Percentiles rank a stretch among this genome's conserved stretches.
Conservation (phyloP, 140 eudicot species). For the Oenanthe javanica region DNA sequence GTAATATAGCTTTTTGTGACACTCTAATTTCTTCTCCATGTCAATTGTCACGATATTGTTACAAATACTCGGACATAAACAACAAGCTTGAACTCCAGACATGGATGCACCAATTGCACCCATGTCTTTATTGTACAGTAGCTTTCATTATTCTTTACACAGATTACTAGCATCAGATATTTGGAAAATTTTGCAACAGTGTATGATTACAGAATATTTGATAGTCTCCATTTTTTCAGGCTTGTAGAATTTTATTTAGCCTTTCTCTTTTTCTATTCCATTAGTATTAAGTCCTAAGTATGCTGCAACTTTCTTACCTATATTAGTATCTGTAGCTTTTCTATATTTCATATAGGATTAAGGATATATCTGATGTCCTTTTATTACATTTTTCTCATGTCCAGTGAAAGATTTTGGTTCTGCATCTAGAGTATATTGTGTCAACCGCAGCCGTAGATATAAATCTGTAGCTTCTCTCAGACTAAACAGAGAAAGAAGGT, state of each 20-base stretch:
- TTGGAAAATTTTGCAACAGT: background rate
- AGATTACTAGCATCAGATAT: background rate
- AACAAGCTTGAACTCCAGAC: background rate
- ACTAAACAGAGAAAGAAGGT: slow-evolving; percentile 1
- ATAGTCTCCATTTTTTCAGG: background rate
- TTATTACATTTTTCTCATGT: background rate
- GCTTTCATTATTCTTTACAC: background rate
- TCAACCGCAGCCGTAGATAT: background rate
- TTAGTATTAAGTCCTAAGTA: background rate
- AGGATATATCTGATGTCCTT: background rate
- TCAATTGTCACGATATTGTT: too few species aligned
- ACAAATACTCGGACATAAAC: background rate
- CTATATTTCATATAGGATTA: background rate
- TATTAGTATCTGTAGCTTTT: background rate
- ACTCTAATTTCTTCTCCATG: too few species aligned
- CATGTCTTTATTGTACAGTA: background rate
- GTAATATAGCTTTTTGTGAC: too few species aligned
- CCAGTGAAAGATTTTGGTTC: slow-evolving; percentile 15
- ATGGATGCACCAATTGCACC: background rate
- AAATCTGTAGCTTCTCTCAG: slow-evolving; percentile 2
- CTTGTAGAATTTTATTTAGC: background rate
- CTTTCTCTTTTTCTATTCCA: background rate
- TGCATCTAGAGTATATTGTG: slow-evolving; percentile 1
- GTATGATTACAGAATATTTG: background rate
- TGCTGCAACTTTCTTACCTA: background rate